These are phyloP conservation scores for Colletotrichum viniferum DNA, from an alignment of 2,329 filamentous ascomycete species.

Conservation along the genomic window DNA sequence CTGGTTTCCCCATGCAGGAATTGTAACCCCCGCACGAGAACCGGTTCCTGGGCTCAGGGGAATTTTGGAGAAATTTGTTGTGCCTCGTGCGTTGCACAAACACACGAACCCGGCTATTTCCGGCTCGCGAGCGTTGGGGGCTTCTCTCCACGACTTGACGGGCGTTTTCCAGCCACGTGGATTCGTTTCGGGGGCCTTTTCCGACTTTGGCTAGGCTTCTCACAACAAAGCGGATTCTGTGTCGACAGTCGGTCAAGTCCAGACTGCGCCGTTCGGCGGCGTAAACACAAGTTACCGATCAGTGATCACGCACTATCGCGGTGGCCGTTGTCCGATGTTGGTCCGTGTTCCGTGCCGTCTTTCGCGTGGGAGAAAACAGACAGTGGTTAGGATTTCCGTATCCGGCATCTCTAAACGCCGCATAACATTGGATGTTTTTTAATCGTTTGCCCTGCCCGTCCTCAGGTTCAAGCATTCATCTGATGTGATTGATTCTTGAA, in stretches of 20 bases:
- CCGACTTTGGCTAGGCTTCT: not conserved
- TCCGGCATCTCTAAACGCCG: not conserved
- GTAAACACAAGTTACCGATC: not conserved
- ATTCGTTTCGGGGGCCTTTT: not conserved
- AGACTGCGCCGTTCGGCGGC: not conserved
- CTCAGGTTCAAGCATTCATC: not conserved
- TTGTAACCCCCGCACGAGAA: not conserved
- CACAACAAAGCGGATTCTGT: not conserved
- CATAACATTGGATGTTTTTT: not conserved
- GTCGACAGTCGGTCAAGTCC: not conserved
- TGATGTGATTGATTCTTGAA: not conserved
- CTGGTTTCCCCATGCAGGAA: conserved; percentile 1
- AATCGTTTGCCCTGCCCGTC: not conserved
- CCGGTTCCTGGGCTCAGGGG: not conserved
- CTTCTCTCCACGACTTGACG: not conserved
- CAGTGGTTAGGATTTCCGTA: not conserved
- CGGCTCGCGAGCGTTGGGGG: not conserved
- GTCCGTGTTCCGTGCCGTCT: not conserved
- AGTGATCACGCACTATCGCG: not conserved
- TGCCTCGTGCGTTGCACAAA: not conserved
- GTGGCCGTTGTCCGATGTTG: not conserved
- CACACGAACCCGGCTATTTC: not conserved
- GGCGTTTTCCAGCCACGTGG: not conserved
- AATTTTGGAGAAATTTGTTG: not conserved
- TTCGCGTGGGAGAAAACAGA: not conserved